Evolutionary conservation across 306 rosid genomes (phyloP), one percentile per base, ranked within the genome.

Genomic region (Lablab purpureus): DNA sequence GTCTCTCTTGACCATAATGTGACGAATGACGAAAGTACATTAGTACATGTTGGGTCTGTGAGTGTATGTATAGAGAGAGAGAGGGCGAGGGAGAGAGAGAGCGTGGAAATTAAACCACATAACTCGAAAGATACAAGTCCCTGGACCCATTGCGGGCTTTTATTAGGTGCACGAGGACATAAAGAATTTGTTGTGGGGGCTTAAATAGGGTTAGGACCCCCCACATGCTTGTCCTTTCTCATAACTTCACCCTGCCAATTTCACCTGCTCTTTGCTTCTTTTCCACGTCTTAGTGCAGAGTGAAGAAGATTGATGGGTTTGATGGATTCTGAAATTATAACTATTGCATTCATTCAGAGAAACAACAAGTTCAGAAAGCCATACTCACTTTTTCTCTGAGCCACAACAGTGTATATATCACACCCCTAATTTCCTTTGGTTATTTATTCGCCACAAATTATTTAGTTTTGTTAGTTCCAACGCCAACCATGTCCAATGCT

Each of bases 241-340:
- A 51, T 74, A 77, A 69, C 73, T 75, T 36, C 66, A 56, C 85
- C 60, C 90, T 89, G 89, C 86, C 46, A 83, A 36, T 46, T 80
- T 85, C 83, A 85, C 87, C 89, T 79, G 82, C 86, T 76, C 78
- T 84, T 85, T 86, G 86, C 96, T 91, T 93, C 88, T 85, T 85
- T 86, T 83, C 81, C 88, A 91, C 97, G 93, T 87, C 90, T 90
- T 71, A 73, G 80, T 28, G 82, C 88, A 85, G 88, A 80, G 86
- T 74, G 76, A 75, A 78, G 73, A 80, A 88, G 96, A 88, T 87
- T 88, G 91, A 86, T 85, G 90, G 83, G 86, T 77, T 84, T 89
- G 85, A 86, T 89, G 86, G 88, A 87, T 89, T 91, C 89, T 89
- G 85, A 88, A 59, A 75, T 82, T 66, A 64, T 67, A 74, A 78